phyloP scores from a whole-genome alignment of 2,329 filamentous ascomycete genomes.

The Fusarium sp. region DNA sequence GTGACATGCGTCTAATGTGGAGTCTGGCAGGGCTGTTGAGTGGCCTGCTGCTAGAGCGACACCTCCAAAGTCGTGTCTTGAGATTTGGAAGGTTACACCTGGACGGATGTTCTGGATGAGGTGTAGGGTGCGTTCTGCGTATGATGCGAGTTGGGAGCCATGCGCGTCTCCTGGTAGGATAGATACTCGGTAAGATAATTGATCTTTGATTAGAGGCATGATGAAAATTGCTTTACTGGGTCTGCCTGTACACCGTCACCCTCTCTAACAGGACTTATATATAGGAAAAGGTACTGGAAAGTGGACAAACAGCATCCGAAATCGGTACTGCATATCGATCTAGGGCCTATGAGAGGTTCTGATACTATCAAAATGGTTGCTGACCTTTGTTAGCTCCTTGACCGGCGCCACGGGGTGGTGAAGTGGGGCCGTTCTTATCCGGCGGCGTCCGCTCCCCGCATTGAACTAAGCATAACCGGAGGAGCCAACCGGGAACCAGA shows the following conservation, averaged over 20 bases:
- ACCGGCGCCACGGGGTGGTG: not conserved
- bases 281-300: rapidly evolving
- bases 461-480: not conserved
- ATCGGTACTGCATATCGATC: not conserved
- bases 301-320: not conserved
- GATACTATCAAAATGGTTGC: not conserved
- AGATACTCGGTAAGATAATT: not conserved
- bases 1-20: constrained; percentile 23
- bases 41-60: constrained; percentile 1
- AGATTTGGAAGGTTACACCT: constrained; percentile 16
- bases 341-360: not conserved
- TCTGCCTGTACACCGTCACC: not conserved
- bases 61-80: constrained; percentile 12
- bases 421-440: constrained; percentile 18
- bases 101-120: constrained; percentile 14
- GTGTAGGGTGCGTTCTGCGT: constrained; percentile 3
- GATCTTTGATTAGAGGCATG: constrained; percentile 16
- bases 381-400: not conserved
- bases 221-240: not conserved
- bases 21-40: not conserved
- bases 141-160: constrained; percentile 17
- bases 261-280: not conserved
- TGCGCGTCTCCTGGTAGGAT: constrained; percentile 26
- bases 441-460: not conserved
- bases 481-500: not conserved